phyloP scores from a whole-genome alignment of 306 rosid genomes.

The Vigna trinervia region DNA sequence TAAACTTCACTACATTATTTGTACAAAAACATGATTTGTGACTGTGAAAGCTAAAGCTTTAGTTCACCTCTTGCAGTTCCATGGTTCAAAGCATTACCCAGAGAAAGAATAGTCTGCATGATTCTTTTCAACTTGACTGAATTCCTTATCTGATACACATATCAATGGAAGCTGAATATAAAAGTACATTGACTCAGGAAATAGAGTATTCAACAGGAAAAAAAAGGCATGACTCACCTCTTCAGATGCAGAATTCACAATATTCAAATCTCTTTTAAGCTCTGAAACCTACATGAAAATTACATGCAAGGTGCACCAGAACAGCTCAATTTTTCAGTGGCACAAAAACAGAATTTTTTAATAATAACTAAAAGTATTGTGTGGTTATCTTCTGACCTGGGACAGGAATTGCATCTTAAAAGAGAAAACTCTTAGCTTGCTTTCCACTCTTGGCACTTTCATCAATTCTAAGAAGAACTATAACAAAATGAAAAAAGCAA shows the following conservation, averaged over 20 bases:
- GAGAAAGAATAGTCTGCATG: conserved; percentile 99
- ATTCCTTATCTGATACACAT: conserved; percentile 78
- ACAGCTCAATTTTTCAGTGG: conserved; percentile 39
- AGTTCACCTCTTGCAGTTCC: conserved; percentile 99
- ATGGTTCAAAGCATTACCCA: conserved; percentile 96
- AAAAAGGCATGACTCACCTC: conserved; percentile 60
- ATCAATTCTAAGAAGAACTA: conserved; percentile 89
- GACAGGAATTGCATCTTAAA: conserved; percentile 82
- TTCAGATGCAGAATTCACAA: conserved; percentile 80
- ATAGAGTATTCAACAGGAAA: conserved; percentile 13
- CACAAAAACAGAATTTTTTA: conserved; percentile 36
- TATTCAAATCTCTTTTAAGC: conserved; percentile 76
- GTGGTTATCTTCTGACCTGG: conserved; percentile 68
- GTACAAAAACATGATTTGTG: not conserved
- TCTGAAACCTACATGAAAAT: conserved; percentile 69
- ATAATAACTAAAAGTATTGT: conserved; percentile 36
- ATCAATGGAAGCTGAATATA: conserved; percentile 40
- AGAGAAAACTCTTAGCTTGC: conserved; percentile 89
- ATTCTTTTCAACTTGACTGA: conserved; percentile 95
- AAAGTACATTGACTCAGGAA: not conserved
- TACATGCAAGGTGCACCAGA: conserved; percentile 42
- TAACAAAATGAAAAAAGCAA: conserved; percentile 45
- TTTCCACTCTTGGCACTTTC: conserved; percentile 94
- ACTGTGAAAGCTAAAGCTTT: conserved; percentile 31
- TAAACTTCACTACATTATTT: conserved; percentile 4